Evolutionary conservation across 2,329 filamentous ascomycete species (phyloP), one percentile per base, ranked within the genome.

Genomic region (Neospermospora avenae): DNA sequence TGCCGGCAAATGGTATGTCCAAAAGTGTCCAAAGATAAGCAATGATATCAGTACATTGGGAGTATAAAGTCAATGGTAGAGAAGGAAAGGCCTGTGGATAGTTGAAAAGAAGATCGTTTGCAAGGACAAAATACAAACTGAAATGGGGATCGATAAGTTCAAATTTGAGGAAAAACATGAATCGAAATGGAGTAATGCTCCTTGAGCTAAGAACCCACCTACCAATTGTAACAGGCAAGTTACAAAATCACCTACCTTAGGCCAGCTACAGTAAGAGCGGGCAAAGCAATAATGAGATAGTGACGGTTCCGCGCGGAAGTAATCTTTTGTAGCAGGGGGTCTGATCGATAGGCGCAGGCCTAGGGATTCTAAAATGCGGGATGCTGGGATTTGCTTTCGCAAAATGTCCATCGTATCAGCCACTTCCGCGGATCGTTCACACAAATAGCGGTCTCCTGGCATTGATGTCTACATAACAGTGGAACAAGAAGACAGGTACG

Each of bases 391-490:
- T 42, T 55, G 55, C 52, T 49, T 31, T 31, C 11, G 28, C 28
- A 31, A 31, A 16, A 5, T 49, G 28, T 54, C 11, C 44, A 39
- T 58, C 18, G 55, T 44, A 22, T 34, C 49, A 62, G 57, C 57
- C 58, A 65, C 58, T 63, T 63, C 63, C 61, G 61, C 63, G 61
- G 61, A 60, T 53, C 49, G 51, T 25, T 25, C 35, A n/a, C 34
- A 52, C 13, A 39, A 34, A 31, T 39, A 42, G 46, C 31, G 20
- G 28, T 51, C 35, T 39, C 44, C 20, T 51, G 20, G 22, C 45
- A 41, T 49, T 46, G 45, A 42, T 34, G 20, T 48, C 44, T 42
- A 13, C 34, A 6, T 10, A 31, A 31, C 20, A 28, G 54, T 48
- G 20, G 28, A 39, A 56, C n/a, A n/a, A n/a, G n/a, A n/a, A n/a